Conservation (phyloP, 352 stramenopile genomes). For the Pythium grandisporangium region DNA sequence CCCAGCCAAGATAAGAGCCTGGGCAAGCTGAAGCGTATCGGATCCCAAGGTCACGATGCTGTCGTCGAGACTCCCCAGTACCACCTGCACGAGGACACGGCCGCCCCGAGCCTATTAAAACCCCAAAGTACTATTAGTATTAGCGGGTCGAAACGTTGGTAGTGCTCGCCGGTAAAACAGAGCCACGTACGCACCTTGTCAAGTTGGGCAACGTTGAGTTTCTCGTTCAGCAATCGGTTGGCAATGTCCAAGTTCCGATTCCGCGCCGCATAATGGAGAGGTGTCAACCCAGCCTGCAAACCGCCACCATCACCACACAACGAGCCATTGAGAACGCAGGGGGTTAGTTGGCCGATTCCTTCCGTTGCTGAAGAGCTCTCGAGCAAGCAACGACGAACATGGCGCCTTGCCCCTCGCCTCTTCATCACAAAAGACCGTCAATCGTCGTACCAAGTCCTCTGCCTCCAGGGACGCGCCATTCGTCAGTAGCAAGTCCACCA, state of each 20-base stretch:
- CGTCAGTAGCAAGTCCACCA: no score
- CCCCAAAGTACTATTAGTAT: neutral
- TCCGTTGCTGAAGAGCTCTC: neutral
- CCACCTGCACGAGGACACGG: neutral
- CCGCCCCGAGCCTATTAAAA: neutral
- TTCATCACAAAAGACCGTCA: no score
- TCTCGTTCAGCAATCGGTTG: neutral
- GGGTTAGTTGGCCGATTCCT: neutral
- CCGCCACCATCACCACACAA: neutral
- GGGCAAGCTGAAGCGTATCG: neutral
- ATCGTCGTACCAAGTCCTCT: no score
- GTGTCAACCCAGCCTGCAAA: neutral
- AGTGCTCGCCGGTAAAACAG: neutral
- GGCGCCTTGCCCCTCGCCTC: no score
- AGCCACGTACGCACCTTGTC: neutral
- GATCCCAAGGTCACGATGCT: neutral
- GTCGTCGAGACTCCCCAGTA: neutral
- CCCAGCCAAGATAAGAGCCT: neutral
- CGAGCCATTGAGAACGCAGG: neutral
- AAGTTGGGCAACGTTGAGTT: neutral
- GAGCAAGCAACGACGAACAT: no score
- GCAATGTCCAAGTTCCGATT: neutral
- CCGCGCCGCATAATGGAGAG: neutral
- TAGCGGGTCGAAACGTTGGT: no score
- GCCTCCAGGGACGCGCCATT: no score